Evolutionary conservation across 2,329 filamentous ascomycete species (phyloP), one percentile per base, ranked within the genome.

Genomic region (Albophoma yamanashiensis): DNA sequence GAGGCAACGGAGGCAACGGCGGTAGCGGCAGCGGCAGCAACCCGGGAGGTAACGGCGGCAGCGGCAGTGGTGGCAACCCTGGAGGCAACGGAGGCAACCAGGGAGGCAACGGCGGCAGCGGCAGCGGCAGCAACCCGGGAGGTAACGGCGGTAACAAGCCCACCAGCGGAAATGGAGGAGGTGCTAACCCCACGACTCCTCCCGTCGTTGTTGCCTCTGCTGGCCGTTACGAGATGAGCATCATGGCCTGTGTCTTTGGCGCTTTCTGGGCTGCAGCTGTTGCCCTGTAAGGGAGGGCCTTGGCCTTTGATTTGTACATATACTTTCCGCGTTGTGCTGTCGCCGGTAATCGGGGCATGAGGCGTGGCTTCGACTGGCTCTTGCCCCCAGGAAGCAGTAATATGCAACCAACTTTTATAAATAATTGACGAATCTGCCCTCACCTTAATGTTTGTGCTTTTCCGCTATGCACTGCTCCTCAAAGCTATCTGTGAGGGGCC

Each of bases 211-310:
- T 63, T 11, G 50, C 58, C 43, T 64, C 61, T 31, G 61, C 60
- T 42, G 59, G 66, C 31, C 63, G 64, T 17, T 57, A 61, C 22
- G 67, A 69, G 59, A 63, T 69, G 27, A 64, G 68, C 55, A 3
- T 67, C n/a, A 60, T 68, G 11, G 65, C 65, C 47, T 65, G 63
- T 36, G 45, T 69, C 56, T 67, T 70, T 42, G 66, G 62, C 3
- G 60, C 57, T 20, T 61, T 63, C 59, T 70, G 67, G 66, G 25
- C 65, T 7, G 57, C 59, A 38, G 68, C 64, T 20, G 64, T 66
- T 38, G 63, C 61, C 12, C 61, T 69, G 34, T 70, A 62, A 62
- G 39, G 9, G 34, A 36, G 25, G 4, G 36, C 0, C n/a, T 36
- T 59, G 6, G 11, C 3, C 11, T 1, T 14, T 36, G 4, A 36